Conservation (phyloP, 225 moss, liverwort and hornwort species). For the Marchantia polymorpha region DNA sequence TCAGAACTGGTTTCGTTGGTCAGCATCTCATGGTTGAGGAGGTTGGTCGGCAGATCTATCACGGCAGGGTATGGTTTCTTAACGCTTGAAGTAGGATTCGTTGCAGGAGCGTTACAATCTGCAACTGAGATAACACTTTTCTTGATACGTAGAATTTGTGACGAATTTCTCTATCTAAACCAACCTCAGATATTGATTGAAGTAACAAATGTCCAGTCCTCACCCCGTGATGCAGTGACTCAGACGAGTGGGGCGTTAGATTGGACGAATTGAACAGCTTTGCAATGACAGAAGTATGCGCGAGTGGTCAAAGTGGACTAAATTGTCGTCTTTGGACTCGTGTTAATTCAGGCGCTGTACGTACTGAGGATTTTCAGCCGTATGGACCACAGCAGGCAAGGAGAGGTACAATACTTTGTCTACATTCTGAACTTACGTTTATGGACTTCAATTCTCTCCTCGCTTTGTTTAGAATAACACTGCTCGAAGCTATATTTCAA, state of each 20-base stretch:
- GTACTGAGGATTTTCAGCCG: conserved; percentile 66
- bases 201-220: background rate
- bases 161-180: background rate
- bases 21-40: conserved; percentile 78
- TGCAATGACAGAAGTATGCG: background rate
- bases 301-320: background rate
- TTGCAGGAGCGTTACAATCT: background rate
- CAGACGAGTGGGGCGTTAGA: background rate
- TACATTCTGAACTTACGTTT: background rate
- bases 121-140: background rate
- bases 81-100: background rate
- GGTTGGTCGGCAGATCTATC: conserved; percentile 63
- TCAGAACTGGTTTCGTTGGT: conserved; percentile 61
- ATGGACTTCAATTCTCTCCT: background rate
- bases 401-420: conserved; percentile 47
- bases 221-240: background rate
- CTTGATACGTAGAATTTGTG: background rate
- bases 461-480: background rate
- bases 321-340: background rate
- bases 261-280: background rate
- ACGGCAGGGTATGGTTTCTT: conserved; percentile 45
- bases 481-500: too few species aligned
- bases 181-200: background rate
- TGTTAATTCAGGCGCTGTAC: conserved; percentile 51
- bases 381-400: conserved; percentile 71